phyloP scores from a whole-genome alignment of 1,284 basidiomycete species.

The Cutaneotrichosporon cavernicola region DNA sequence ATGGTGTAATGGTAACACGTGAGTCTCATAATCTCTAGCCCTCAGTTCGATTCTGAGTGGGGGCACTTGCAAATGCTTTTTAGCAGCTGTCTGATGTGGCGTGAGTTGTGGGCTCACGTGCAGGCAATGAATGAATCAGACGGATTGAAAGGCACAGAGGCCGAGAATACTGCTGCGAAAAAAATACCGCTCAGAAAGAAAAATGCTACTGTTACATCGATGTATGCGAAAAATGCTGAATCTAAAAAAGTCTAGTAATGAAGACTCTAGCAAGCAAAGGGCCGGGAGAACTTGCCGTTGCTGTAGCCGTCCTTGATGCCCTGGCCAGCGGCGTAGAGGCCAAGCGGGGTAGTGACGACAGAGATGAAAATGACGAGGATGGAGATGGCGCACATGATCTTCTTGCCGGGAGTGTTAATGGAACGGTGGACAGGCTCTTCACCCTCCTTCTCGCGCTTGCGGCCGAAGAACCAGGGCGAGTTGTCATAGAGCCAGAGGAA shows the following conservation, averaged over 20 bases:
- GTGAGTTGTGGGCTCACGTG: neutral
- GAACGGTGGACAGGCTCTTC: slow-evolving; percentile 9
- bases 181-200: too few relatives aligned
- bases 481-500: slow-evolving; percentile 44
- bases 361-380: slow-evolving; percentile 30
- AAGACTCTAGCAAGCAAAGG: slow-evolving; percentile 41
- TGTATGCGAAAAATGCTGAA: neutral
- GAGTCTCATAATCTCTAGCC: slow-evolving; percentile 13
- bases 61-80: slow-evolving; percentile 4
- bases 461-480: slow-evolving; percentile 30
- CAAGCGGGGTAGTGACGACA: slow-evolving; percentile 43
- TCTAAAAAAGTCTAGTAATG: neutral
- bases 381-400: slow-evolving; percentile 30
- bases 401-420: slow-evolving; percentile 23
- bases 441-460: slow-evolving; percentile 18
- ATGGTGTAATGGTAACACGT: slow-evolving; percentile 13
- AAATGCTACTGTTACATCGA: neutral
- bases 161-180: too few relatives aligned
- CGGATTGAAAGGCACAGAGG: too few relatives aligned
- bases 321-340: slow-evolving; percentile 44
- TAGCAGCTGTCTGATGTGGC: neutral
- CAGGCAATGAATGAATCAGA: too few relatives aligned
- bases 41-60: slow-evolving; percentile 12
- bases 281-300: slow-evolving; percentile 38
- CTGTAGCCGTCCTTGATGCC: slow-evolving; percentile 44